Conservation (phyloP, 257 asterid species). For the Pogostemon cablin region DNA sequence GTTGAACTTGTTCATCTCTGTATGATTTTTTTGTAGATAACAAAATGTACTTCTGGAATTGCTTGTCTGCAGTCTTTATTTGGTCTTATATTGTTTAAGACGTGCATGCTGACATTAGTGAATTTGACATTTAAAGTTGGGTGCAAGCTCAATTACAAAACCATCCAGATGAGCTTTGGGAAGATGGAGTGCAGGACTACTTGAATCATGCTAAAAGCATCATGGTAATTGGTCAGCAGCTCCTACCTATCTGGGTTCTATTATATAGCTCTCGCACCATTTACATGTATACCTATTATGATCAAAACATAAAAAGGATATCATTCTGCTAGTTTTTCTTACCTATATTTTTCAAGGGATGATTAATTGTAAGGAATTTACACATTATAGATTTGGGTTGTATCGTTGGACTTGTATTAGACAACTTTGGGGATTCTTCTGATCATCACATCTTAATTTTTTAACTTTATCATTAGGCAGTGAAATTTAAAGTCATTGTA, state of each 20-base stretch:
- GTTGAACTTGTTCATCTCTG: neutral
- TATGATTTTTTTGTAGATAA: conserved; percentile 1
- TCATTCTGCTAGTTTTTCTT: neutral
- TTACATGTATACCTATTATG: neutral
- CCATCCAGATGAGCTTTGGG: conserved; percentile 99
- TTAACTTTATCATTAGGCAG: conserved; percentile 1
- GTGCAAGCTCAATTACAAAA: conserved; percentile 73
- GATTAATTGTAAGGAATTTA: neutral
- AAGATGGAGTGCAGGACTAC: conserved; percentile 90
- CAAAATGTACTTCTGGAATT: conserved; percentile 5
- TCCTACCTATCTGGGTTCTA: conserved; percentile 23
- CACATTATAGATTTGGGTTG: conserved; percentile 2
- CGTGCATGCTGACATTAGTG: conserved; percentile 26
- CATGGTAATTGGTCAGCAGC: conserved; percentile 54
- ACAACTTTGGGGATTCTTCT: neutral
- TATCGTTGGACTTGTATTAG: neutral
- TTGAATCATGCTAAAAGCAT: conserved; percentile 74
- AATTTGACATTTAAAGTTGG: conserved; percentile 62
- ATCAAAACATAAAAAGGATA: neutral
- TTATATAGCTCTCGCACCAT: conserved; percentile 12
- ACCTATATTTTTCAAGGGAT: neutral
- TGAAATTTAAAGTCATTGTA: neutral
- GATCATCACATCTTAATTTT: neutral
- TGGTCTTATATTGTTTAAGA: neutral
- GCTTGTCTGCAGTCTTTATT: neutral